Evolutionary conservation across 2,329 filamentous ascomycete genomes (phyloP), one percentile per base, ranked within the genome.

Genomic region (Cladosporium sp.): DNA sequence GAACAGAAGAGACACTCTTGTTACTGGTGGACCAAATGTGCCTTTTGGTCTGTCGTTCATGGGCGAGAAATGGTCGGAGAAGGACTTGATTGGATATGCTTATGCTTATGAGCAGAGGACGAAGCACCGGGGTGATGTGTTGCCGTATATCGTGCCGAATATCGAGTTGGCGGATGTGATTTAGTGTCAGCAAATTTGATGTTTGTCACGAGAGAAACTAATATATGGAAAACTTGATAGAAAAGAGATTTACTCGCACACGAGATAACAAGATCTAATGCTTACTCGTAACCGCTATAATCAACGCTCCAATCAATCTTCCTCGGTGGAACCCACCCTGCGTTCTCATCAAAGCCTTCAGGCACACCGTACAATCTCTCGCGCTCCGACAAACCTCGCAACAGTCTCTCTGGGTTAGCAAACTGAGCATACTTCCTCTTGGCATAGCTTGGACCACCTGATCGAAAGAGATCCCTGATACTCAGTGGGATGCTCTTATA

Each of bases 51-150:
- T 90, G 10, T 78, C 77, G 7, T 89, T 89, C 64, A 73, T 88
- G 45, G 87, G 85, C 0, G 70, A 71, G 2, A 78, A 77, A 49
- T 90, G 82, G 74, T 81, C 77, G 35, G 87, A 90, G 69, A 81
- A 80, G 64, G 76, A 71, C 28, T 65, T 90, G 62, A 82, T 90
- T 58, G 82, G 81, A 0, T 79, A 85, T 66, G 87, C 85, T 6
- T 89, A 86, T 74, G 85, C 83, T 3, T 88, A 84, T 70, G 87
- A 90, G 74, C 83, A 87, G 73, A 74, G 77, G 61, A 86, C 80
- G 2, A 70, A 72, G 64, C 74, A 77, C 10, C 72, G 83, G 49
- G 64, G 70, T 39, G 75, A 74, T 59, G 71, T 81, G 1, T 72
- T 75, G 69, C 78, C 80, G 28, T 79, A 79, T 61, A 63, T 83